These are phyloP conservation scores for Podospora pseudocomata DNA, from an alignment of 495 filamentous ascomycete species.

Conservation along the genomic window DNA sequence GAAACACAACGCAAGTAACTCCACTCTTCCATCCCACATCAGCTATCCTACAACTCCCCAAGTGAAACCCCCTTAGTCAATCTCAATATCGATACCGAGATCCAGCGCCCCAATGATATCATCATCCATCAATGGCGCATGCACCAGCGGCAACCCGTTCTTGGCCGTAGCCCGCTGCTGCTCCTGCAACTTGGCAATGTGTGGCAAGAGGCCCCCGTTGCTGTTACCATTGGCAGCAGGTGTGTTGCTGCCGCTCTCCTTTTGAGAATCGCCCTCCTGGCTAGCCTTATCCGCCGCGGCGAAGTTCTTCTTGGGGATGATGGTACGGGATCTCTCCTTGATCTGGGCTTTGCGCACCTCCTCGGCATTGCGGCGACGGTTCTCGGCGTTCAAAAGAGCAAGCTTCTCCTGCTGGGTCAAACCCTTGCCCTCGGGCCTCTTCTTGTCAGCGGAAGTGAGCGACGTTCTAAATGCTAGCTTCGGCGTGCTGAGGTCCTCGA, in stretches of 20 bases:
- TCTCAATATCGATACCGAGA: slow-evolving; percentile 77
- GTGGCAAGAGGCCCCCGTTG: slow-evolving; percentile 32
- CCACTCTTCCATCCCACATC: not conserved
- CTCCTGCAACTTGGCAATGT: slow-evolving; percentile 50
- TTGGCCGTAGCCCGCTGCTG: slow-evolving; percentile 55
- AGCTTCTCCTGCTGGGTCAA: slow-evolving; percentile 68
- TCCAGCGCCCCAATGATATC: slow-evolving; percentile 80
- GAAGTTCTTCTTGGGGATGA: slow-evolving; percentile 60
- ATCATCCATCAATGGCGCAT: slow-evolving; percentile 73
- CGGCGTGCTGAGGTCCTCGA: slow-evolving; percentile 63
- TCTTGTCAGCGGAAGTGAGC: slow-evolving; percentile 40
- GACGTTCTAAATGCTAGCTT: slow-evolving; percentile 66
- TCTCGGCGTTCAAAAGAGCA: slow-evolving; percentile 68
- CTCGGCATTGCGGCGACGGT: slow-evolving; percentile 74
- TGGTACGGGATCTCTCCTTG: slow-evolving; percentile 65
- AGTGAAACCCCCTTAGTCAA: slow-evolving; percentile 28
- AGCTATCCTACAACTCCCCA: not conserved
- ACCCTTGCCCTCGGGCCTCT: slow-evolving; percentile 39
- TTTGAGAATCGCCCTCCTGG: not conserved
- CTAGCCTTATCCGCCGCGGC: slow-evolving; percentile 18
- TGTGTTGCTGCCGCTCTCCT: slow-evolving; percentile 45
- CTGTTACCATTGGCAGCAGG: slow-evolving; percentile 36
- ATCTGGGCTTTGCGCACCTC: slow-evolving; percentile 81
- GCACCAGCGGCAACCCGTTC: slow-evolving; percentile 61
- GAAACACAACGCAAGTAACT: not conserved